Base-by-base conservation (phyloP, 75 land plant genomes). In the Picea sitchensis region DNA sequence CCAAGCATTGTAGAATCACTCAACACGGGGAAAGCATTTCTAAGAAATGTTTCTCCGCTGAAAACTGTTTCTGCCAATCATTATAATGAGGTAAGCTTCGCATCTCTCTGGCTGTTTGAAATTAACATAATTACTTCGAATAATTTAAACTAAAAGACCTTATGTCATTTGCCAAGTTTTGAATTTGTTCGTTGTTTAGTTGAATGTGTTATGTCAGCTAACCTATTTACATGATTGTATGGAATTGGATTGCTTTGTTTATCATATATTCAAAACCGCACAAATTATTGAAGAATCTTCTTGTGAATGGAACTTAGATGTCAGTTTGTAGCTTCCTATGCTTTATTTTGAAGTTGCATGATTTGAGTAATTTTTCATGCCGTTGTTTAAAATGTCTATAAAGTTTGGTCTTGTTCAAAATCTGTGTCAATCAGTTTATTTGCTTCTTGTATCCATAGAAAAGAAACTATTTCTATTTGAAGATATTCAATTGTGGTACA, bases 1-100 rank as follows among this genome's bases (percentile, higher is more conserved):
- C 54, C 23, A 38, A 17, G 73, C 73, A 71, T 41, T 44, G 73
- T 44, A 71, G 73, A 71, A 41, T 20, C 73, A 20, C 73, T 71
- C n/a, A 71, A 41, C 73, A 20, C 54, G 18, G 54, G 51, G 51
- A 71, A 41, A 47, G 9, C 23, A 71, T 41, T 71, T 41, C 73
- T 71, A 41, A 71, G 73, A 71, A 71, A 44, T 20, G 1, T 71
- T 20, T 47, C 21, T 18, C 20, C 73, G 4, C 23, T 71, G 51
- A 9, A 32, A 71, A 71, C 36, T 9, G 9, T 71, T 38, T 41
- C 73, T 20, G 51, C n/a, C 9, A 41, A 41, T 41, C 73, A 44
- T 71, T 71, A 71, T 41, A 71, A 71, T 41, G 51, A 71, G 73
- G 73, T 71, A 41, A 71, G 9, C 2, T 41, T 71, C 12, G 41